Base-by-base conservation (phyloP, 306 rosid genomes). In the Alnus glutinosa region DNA sequence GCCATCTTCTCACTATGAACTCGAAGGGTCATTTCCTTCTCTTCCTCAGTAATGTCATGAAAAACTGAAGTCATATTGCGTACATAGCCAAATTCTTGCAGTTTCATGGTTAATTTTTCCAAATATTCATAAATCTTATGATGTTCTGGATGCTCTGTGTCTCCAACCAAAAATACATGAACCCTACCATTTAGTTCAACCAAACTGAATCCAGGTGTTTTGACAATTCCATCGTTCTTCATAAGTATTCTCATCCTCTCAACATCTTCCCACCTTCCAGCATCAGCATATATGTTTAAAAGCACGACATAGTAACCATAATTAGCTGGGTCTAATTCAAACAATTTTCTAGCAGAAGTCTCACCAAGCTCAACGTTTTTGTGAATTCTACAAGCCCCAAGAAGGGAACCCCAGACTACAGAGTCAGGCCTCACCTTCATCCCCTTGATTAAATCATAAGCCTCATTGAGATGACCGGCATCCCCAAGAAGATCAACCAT, bases 1-100 rank as follows among this genome's bases (percentile, higher is more conserved):
- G 94, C 97, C 48, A 90, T 89, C 83, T 89, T 92, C 88, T 92
- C 97, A 81, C 97, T 90, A 64, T 90, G 97, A 85, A 92, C 94
- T 85, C 95, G 81, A 70, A 89, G 84, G 48, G 76, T 78, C 88
- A 90, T 86, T 86, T 77, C 88, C 84, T 90, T 92, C 82, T 90
- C 93, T 83, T 92, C 97, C 79, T 90, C 97, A 73, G 89, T 95
- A 73, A 90, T 88, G 16, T 90, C 93, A 55, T 92, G 93, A 75
- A 82, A 90, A 83, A 92, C 97, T 6, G 89, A 89, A 37, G 92
- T 69, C 66, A 85, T 77, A 69, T 90, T 79, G 36, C 92, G 92
- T 59, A 75, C 81, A 77, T 92, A 88, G 3, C 96, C 96, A 48
- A 84, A 78, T 75, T 82, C 91, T 86, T 85, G 93, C 82, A 92